These are phyloP conservation scores for Carex sylvatica DNA, from an alignment of 202 grass and related monocot species.

Conservation along the genomic window DNA sequence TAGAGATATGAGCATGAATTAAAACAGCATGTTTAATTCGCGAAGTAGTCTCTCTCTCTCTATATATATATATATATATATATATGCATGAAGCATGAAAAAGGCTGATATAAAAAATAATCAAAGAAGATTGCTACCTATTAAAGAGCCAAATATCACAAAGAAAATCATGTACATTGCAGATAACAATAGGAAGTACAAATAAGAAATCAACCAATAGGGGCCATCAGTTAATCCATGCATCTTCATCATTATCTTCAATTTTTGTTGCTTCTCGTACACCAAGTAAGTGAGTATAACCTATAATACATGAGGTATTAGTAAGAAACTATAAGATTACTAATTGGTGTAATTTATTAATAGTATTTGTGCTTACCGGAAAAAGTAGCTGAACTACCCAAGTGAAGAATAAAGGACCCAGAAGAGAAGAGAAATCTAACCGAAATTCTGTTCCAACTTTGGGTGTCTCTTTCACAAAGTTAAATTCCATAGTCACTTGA, in stretches of 20 bases:
- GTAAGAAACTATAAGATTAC: neutral
- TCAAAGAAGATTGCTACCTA: slow-evolving; percentile 62
- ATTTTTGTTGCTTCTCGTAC: slow-evolving; percentile 66
- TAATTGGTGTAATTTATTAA: neutral
- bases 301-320: slow-evolving; percentile 29
- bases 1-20: too few species aligned
- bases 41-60: too few species aligned
- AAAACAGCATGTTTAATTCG: too few species aligned
- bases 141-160: slow-evolving; percentile 81
- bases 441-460: slow-evolving; percentile 53
- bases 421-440: slow-evolving; percentile 74
- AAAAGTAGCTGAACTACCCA: slow-evolving; percentile 83
- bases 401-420: slow-evolving; percentile 91
- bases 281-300: slow-evolving; percentile 58
- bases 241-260: slow-evolving; percentile 80
- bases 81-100: too few species aligned
- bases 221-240: slow-evolving; percentile 61
- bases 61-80: too few species aligned
- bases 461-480: slow-evolving; percentile 87
- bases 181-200: slow-evolving; percentile 67
- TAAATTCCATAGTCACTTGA: slow-evolving; percentile 49
- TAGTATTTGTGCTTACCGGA: slow-evolving; percentile 55
- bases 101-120: slow-evolving; percentile 22
- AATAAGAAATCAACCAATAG: slow-evolving; percentile 68
- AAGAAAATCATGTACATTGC: slow-evolving; percentile 70